Conservation (phyloP, 1,139 yeast species). For the Sugiyamaella castrensis region DNA sequence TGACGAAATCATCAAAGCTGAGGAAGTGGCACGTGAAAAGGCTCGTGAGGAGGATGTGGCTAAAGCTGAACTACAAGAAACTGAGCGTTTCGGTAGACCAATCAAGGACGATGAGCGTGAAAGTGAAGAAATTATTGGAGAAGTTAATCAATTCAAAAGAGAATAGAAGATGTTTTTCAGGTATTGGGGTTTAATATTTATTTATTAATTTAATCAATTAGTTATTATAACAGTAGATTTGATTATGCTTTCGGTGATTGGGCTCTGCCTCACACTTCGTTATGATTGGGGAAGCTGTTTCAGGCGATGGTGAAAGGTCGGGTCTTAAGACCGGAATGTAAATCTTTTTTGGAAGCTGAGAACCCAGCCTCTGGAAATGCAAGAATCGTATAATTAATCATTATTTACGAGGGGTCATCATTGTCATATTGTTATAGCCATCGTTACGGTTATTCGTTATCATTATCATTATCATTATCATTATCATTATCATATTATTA, state of each 20-base stretch:
- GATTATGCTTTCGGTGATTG: background rate
- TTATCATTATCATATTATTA: no score
- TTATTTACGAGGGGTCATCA: no score
- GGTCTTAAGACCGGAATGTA: no score
- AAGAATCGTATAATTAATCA: no score
- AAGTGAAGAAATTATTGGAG: slow-evolving; percentile 10
- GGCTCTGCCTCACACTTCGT: no score
- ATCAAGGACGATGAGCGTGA: slow-evolving; percentile 15
- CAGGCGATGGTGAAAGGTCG: background rate
- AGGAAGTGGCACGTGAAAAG: slow-evolving; percentile 49
- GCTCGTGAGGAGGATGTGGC: slow-evolving; percentile 54
- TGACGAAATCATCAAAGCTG: slow-evolving; percentile 51
- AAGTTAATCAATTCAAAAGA: slow-evolving; percentile 1
- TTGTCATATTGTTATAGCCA: no score
- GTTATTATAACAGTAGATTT: background rate
- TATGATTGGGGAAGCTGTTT: no score
- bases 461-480: no score
- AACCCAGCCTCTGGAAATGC: no score
- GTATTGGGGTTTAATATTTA: background rate
- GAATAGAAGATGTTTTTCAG: background rate
- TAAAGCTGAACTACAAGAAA: slow-evolving; percentile 21
- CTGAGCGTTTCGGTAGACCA: slow-evolving; percentile 14
- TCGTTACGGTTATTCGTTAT: no score
- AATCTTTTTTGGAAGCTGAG: no score
- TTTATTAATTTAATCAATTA: slow-evolving; percentile 3